Percentiles rank a stretch among this genome's conserved stretches.
phyloP scores from a whole-genome alignment of 495 filamentous ascomycete genomes.

The Cercophora samala region DNA sequence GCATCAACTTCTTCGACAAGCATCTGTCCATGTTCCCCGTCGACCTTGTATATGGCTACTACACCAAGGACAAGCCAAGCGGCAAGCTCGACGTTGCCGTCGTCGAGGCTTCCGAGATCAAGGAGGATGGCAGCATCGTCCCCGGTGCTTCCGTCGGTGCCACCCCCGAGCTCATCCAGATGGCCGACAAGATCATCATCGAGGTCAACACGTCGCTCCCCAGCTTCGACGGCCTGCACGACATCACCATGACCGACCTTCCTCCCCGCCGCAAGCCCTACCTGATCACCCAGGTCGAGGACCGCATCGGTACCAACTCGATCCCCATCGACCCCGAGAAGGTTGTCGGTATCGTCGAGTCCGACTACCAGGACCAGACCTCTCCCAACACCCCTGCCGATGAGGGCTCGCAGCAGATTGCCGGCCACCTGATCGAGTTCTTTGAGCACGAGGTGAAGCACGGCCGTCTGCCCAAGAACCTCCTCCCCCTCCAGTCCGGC shows the following conservation, averaged over 20 bases:
- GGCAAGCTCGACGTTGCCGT: conserved; percentile 79
- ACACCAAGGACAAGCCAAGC: conserved; percentile 69
- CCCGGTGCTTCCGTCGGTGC: conserved; percentile 86
- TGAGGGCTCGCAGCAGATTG: conserved; percentile 67
- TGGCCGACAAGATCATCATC: conserved; percentile 90
- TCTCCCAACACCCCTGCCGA: conserved; percentile 74
- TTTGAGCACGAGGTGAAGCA: conserved; percentile 72
- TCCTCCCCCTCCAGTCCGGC: conserved; percentile 82
- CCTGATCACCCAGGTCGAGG: conserved; percentile 72
- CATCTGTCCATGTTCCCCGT: conserved; percentile 91
- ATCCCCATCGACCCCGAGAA: conserved; percentile 89
- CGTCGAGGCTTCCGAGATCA: conserved; percentile 85
- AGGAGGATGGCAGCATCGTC: conserved; percentile 88
- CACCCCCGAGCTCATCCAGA: conserved; percentile 80
- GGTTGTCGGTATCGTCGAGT: conserved; percentile 83
- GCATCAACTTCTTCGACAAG: conserved; percentile 91
- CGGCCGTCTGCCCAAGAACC: conserved; percentile 71
- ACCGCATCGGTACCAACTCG: conserved; percentile 77
- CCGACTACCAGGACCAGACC: conserved; percentile 80
- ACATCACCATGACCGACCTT: conserved; percentile 82
- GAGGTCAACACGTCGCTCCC: conserved; percentile 88
- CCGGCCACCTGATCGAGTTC: conserved; percentile 81
- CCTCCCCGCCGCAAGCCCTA: conserved; percentile 82
- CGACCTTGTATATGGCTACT: conserved; percentile 79
- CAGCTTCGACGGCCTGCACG: conserved; percentile 84